Evolutionary conservation across 2,329 filamentous ascomycete genomes (phyloP).

Genomic region (Fusarium equiseti): DNA sequence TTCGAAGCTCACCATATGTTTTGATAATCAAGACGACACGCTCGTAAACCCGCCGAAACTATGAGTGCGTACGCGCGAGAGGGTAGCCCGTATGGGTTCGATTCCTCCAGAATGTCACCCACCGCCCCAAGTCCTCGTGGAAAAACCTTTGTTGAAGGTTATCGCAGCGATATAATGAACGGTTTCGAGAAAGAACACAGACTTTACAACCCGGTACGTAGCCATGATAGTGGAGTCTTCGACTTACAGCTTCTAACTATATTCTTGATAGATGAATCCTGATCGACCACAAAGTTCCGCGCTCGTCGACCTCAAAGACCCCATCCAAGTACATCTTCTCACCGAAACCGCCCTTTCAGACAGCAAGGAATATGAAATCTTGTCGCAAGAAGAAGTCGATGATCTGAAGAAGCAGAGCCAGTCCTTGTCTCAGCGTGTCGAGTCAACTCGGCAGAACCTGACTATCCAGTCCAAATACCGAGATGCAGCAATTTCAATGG

Average conservation of each 20-base stretch:
- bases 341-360: conserved; percentile 94
- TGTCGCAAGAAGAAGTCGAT: conserved; percentile 93
- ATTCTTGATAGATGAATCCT: conserved; percentile 60
- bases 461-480: conserved; percentile 93
- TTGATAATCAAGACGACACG: conserved; percentile 40
- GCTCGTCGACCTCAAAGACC: conserved; percentile 73
- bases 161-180: conserved; percentile 66
- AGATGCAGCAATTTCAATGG: conserved; percentile 90
- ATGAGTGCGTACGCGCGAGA: conserved; percentile 58
- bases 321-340: conserved; percentile 88
- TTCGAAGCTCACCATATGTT: conserved; percentile 31
- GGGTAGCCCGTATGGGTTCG: conserved; percentile 54
- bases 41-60: conserved; percentile 36
- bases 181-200: conserved; percentile 66
- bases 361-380: conserved; percentile 84
- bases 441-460: conserved; percentile 84
- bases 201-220: conserved; percentile 70
- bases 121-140: conserved; percentile 56
- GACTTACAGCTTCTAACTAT: conserved; percentile 24
- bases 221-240: not conserved
- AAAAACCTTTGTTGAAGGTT: conserved; percentile 69
- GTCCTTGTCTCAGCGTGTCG: conserved; percentile 79
- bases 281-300: conserved; percentile 66
- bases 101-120: conserved; percentile 49
- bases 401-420: conserved; percentile 88